Base-by-base conservation (phyloP, 768 basidiomycete genomes). In the Phylloporus arenicola region DNA sequence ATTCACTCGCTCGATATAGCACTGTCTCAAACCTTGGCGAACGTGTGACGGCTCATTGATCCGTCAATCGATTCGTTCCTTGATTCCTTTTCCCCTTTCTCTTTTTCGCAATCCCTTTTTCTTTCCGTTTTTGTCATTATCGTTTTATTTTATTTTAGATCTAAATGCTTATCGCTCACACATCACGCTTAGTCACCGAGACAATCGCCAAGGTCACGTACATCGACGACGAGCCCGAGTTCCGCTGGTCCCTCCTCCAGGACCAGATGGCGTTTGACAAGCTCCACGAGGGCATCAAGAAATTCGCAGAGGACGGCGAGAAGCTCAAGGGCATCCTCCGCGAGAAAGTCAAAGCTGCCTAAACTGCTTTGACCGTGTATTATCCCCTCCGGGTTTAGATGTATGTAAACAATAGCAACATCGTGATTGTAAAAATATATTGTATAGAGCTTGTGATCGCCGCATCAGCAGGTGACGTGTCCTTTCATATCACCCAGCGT, bases 191-290 rank as follows among this genome's bases (percentile, higher is more conserved):
- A 80, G 83, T 80, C 52, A 75, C 76, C 24, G 64, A 80, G 60
- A 75, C 74, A 39, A 74, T 83, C 50, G 77, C 81, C 34, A 98
- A 94, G 73, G 88, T 92, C 56, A 72, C 82, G 19, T 97, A 64
- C 78, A 64, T 99, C 68, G 82, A 97, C 76, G 83, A 96, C 74
- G 92, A 99, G 76, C 76, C 93, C 54, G 89, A 92, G 65, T 98
- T 98, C 90, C 86, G 91, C 53, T 96, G 93, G 93, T 59, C 80
- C 11, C 85, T 98, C 51, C 82, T 96, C 63, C 80, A 92, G 64
- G 94, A 97, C 71, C 73, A 79, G 66, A 96, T 97, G 94, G 93
- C 95, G n/a, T 95, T 92, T 67, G 95, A 97, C 70, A 97, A 98
- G 77, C 78, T 97, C 48, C 92, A 96, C 70, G 92, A 97, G 75